Evolutionary conservation across 306 rosid genomes (phyloP), one percentile per base, ranked within the genome.

Genomic region (Begonia fuchsioides): DNA sequence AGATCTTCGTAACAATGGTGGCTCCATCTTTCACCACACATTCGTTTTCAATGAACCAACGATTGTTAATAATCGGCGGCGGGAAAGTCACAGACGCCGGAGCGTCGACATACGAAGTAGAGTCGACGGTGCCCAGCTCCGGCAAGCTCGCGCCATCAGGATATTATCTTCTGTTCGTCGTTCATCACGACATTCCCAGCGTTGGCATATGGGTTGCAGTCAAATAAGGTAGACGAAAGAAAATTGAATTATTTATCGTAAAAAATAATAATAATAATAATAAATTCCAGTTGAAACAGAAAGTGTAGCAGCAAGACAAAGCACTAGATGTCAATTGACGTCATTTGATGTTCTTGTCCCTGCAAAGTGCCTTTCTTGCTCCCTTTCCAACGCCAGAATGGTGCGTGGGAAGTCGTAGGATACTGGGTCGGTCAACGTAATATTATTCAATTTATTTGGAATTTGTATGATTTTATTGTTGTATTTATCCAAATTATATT

Each of bases 21-120:
- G 45, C 79, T 2, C 94, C 96, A 20, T 64, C 96, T 1, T 79
- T 86, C 46, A 67, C 45, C 1, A 88, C 95, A 1, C 97, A 88
- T 63, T 88, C 97, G 0, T 81, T 76, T 50, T 79, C 97, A 1
- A 81, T 76, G 93, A 82, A 72, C 50, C 86, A 86, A 15, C 74
- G 86, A 69, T 0, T 74, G 60, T 10, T 86, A 51, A 66, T 66
- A 5, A 18, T 86, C 13, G 61, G 20, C 13, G 26, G 60, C 13
- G 65, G 48, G 9, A 43, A 47, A 10, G 39, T 47, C 1, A 38
- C 45, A 16, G 43, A 16, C n/a, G 13, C 13, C 35, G 61, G 61
- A 39, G 17, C 17, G 11, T 12, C 2, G 35, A 16, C 14, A 8
- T 57, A 57, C 39, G 61, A 57, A 38, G 52, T 57, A 19, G 47